These are phyloP conservation scores for Trypanosoma mega DNA, from an alignment of 208 protist species.

Conservation along the genomic window DNA sequence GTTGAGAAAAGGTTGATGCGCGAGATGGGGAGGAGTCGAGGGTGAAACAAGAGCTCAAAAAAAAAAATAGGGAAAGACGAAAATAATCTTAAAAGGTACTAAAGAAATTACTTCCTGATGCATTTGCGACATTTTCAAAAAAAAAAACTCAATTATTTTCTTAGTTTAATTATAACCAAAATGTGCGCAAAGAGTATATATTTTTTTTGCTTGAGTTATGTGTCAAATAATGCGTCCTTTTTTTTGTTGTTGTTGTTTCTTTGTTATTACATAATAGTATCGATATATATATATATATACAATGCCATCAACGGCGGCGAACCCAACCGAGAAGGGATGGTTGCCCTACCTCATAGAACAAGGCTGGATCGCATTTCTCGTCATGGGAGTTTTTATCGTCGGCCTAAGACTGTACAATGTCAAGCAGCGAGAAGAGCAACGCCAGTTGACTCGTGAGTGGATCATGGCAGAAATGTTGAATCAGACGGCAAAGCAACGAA, in stretches of 20 bases:
- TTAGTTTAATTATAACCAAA: conserved; percentile 29
- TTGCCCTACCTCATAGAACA: conserved; percentile 36
- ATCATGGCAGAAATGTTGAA: conserved; percentile 67
- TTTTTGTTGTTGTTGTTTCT: neutral
- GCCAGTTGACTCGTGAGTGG: conserved; percentile 54
- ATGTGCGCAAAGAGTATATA: too few species aligned
- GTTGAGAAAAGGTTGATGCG: too few species aligned
- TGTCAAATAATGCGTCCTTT: too few species aligned
- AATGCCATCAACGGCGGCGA: neutral
- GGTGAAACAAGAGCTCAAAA: too few species aligned
- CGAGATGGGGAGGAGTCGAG: too few species aligned
- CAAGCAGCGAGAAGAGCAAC: conserved; percentile 58
- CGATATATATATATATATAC: neutral
- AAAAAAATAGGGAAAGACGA: neutral
- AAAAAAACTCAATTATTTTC: conserved; percentile 34
- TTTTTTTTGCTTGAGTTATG: too few species aligned
- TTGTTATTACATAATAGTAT: neutral
- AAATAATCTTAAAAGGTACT: neutral
- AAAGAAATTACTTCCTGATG: too few species aligned
- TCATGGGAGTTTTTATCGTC: conserved; percentile 73
- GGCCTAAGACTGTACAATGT: conserved; percentile 80
- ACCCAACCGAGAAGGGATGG: conserved; percentile 3
- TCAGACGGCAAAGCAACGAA: too few species aligned
- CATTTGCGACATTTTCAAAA: conserved; percentile 27
- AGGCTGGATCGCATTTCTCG: conserved; percentile 71